Percentiles rank a stretch among this genome's conserved stretches.
Evolutionary conservation across 352 stramenopile genomes (phyloP).

Genomic region (Albugo laibachii): DNA sequence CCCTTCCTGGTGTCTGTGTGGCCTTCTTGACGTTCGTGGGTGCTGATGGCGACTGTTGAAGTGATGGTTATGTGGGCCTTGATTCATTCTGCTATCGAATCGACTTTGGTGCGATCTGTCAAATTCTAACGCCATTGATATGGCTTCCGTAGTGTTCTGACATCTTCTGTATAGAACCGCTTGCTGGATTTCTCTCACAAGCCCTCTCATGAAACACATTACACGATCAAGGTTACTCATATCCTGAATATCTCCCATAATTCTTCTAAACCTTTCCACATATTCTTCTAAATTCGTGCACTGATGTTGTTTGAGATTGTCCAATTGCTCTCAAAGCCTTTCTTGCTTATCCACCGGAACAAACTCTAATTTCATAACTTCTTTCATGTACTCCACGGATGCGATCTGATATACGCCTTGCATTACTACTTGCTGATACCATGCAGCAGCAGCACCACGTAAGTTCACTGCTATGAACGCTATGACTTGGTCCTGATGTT

Average conservation of each 20-base stretch:
- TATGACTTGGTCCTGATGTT: too few relatives aligned
- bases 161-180: constrained; percentile 12
- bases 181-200: constrained; percentile 4
- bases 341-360: constrained; percentile 9
- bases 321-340: constrained; percentile 6
- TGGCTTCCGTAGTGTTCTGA: constrained; percentile 5
- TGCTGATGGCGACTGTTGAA: too few relatives aligned
- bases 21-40: too few relatives aligned
- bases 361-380: too few relatives aligned
- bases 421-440: too few relatives aligned
- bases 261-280: constrained; percentile 5
- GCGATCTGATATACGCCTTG: too few relatives aligned
- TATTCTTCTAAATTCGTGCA: constrained; percentile 8
- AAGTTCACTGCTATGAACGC: too few relatives aligned
- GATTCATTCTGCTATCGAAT: too few relatives aligned
- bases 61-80: too few relatives aligned
- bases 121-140: constrained; percentile 10
- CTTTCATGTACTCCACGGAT: too few relatives aligned
- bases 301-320: constrained; percentile 4
- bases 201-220: constrained; percentile 9
- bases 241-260: constrained; percentile 6
- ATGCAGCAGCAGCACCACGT: too few relatives aligned
- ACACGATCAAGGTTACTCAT: constrained; percentile 12
- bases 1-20: too few relatives aligned
- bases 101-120: constrained; percentile 9